A percentile compares a stretch with the other conserved stretches of the same genome.
Evolutionary conservation across 208 protist species (phyloP).

Genomic region (Trypanosoma melophagium): DNA sequence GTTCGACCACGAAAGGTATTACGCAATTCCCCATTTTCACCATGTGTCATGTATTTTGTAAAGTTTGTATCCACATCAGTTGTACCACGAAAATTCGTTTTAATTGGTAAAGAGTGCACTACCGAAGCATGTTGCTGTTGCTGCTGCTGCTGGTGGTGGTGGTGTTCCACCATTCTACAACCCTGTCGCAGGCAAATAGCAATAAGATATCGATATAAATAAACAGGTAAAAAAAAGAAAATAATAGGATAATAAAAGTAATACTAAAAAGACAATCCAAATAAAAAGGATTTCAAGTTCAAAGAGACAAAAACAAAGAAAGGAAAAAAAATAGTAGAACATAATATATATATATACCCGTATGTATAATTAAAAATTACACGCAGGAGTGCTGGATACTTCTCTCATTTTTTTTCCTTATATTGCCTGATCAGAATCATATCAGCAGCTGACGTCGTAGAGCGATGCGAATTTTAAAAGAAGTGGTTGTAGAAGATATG

Average conservation of each 20-base stretch:
- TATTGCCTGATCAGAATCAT: background rate
- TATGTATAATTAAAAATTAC: too few relatives aligned
- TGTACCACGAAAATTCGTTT: slow-evolving; percentile 63
- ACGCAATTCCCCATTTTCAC: slow-evolving; percentile 22
- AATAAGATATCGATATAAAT: background rate
- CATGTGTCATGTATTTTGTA: slow-evolving; percentile 37
- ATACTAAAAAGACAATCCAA: slow-evolving; percentile 6
- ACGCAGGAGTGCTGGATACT: too few relatives aligned
- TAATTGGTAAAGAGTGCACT: slow-evolving; percentile 71
- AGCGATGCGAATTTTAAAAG: slow-evolving; percentile 45
- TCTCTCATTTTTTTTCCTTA: too few relatives aligned
- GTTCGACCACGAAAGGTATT: slow-evolving; percentile 31
- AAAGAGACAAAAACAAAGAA: background rate
- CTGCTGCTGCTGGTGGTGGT: background rate
- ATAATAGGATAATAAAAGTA: background rate
- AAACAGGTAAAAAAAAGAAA: slow-evolving; percentile 2
- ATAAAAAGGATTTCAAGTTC: slow-evolving; percentile 9
- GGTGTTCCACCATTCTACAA: too few relatives aligned
- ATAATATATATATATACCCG: too few relatives aligned
- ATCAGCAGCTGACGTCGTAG: slow-evolving; percentile 44
- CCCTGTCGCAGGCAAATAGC: too few relatives aligned
- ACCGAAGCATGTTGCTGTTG: background rate
- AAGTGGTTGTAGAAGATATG: slow-evolving; percentile 44
- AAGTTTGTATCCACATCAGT: slow-evolving; percentile 73
- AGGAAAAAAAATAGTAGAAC: background rate